These are phyloP conservation scores for Coemansia guatemalensis DNA, from an alignment of 192 early-diverging fungal genomes.

Conservation along the genomic window DNA sequence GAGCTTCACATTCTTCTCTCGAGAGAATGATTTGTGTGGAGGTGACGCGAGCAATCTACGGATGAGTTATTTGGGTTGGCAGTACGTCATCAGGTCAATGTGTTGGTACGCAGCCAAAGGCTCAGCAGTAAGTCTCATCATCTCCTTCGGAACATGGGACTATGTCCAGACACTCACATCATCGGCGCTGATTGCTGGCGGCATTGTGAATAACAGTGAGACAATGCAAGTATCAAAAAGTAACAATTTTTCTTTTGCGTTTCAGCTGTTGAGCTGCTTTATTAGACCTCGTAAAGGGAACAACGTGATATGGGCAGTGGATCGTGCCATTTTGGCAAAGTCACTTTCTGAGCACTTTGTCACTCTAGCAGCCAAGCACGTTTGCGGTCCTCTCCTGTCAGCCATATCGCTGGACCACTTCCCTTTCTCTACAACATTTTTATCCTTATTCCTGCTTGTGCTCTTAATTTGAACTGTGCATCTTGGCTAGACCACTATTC, in stretches of 20 bases:
- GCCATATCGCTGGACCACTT: not conserved
- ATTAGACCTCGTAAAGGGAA: not conserved
- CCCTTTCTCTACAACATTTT: not conserved
- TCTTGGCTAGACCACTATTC: not conserved
- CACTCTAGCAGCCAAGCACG: not conserved
- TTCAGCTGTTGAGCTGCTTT: not conserved
- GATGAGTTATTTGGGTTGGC: not conserved
- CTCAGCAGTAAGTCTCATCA: not conserved
- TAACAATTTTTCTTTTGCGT: not conserved
- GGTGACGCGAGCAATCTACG: conserved; percentile 9
- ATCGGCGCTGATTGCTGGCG: not conserved
- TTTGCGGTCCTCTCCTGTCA: not conserved
- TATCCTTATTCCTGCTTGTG: not conserved
- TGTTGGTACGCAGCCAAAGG: not conserved
- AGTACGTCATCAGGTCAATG: not conserved
- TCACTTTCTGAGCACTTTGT: not conserved
- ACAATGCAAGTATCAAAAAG: not conserved
- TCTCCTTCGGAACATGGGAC: not conserved
- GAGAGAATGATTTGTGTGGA: conserved; percentile 7
- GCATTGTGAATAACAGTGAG: not conserved
- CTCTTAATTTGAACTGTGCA: not conserved
- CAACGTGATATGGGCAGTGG: not conserved
- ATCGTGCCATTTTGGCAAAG: not conserved
- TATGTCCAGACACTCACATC: not conserved
- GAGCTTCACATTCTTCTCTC: conserved; percentile 14